A percentile compares a stretch with the other conserved stretches of the same genome.
Evolutionary conservation across 2,329 filamentous ascomycete species (phyloP).

Genomic region (Dactylella cylindrospora): DNA sequence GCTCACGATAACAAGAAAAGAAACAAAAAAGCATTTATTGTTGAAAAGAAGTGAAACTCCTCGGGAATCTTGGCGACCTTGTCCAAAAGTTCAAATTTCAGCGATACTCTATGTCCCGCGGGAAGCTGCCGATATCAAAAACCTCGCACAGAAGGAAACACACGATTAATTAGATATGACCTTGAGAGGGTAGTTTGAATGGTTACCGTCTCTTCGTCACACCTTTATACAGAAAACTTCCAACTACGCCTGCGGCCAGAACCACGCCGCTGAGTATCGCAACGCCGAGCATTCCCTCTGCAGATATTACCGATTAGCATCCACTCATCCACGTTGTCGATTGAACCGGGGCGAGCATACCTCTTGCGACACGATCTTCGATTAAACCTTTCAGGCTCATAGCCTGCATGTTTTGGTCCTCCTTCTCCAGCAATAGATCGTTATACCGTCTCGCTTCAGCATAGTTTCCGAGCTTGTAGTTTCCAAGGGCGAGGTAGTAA

Average conservation of each 20-base stretch:
- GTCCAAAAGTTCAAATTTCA: no score
- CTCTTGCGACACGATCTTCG: conserved; percentile 89
- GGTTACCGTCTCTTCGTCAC: conserved; percentile 61
- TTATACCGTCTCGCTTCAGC: conserved; percentile 93
- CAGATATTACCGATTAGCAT: background rate
- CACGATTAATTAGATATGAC: no score
- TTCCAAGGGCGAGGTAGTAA: conserved; percentile 94
- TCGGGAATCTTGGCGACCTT: no score
- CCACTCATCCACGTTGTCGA: conserved; percentile 11
- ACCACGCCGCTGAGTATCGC: conserved; percentile 93
- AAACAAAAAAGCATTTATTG: conserved; percentile 4
- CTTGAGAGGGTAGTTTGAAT: no score
- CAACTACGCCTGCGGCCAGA: conserved; percentile 88
- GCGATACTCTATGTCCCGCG: no score
- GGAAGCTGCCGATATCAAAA: no score
- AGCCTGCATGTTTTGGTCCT: conserved; percentile 88
- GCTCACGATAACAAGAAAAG: conserved; percentile 2
- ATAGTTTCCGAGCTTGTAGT: conserved; percentile 98
- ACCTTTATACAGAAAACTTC: conserved; percentile 80
- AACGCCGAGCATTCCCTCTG: conserved; percentile 88
- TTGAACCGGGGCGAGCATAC: conserved; percentile 42
- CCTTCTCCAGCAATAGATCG: conserved; percentile 83
- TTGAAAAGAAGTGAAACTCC: background rate
- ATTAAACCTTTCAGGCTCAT: conserved; percentile 82
- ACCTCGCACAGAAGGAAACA: no score